A percentile compares a stretch with the other conserved stretches of the same genome.
phyloP scores from a whole-genome alignment of 306 rosid genomes.

The Potentilla sterilis region DNA sequence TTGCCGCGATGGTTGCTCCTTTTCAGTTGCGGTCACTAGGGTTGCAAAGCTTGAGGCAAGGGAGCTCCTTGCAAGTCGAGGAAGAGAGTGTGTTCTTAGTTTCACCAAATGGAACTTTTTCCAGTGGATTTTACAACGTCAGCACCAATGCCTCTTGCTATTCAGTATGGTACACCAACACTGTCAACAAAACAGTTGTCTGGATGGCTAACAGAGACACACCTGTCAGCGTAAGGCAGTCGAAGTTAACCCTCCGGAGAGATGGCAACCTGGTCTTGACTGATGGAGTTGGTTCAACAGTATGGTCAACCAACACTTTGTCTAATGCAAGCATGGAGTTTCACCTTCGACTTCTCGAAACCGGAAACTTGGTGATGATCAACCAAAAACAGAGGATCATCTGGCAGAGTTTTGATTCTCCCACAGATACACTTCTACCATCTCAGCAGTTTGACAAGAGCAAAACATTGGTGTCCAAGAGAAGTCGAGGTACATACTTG shows the following conservation, averaged over 20 bases:
- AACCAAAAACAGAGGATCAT: neutral
- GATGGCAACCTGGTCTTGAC: conserved; percentile 24
- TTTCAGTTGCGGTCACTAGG: neutral
- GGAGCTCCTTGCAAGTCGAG: conserved; percentile 22
- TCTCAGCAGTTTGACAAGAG: neutral
- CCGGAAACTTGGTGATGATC: conserved; percentile 24
- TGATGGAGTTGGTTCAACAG: neutral
- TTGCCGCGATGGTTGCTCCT: neutral
- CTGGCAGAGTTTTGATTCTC: conserved; percentile 34
- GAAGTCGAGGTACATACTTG: conserved; percentile 13
- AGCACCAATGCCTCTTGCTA: conserved; percentile 24
- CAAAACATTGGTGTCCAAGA: conserved; percentile 11
- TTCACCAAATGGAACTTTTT: conserved; percentile 26
- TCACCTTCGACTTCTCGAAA: conserved; percentile 22
- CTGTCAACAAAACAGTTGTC: conserved; percentile 15
- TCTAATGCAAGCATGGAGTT: neutral
- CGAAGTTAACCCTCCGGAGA: conserved; percentile 16
- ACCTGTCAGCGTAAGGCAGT: conserved; percentile 6
- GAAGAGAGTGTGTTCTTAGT: conserved; percentile 11
- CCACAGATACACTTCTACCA: conserved; percentile 20
- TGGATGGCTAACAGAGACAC: conserved; percentile 27
- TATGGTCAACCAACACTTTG: conserved; percentile 28
- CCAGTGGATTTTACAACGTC: conserved; percentile 17
- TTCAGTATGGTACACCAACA: conserved; percentile 25
- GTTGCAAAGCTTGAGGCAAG: conserved; percentile 18